Evolutionary conservation across 2,329 filamentous ascomycete species (phyloP).

Genomic region (Aspergillus quadricinctus): DNA sequence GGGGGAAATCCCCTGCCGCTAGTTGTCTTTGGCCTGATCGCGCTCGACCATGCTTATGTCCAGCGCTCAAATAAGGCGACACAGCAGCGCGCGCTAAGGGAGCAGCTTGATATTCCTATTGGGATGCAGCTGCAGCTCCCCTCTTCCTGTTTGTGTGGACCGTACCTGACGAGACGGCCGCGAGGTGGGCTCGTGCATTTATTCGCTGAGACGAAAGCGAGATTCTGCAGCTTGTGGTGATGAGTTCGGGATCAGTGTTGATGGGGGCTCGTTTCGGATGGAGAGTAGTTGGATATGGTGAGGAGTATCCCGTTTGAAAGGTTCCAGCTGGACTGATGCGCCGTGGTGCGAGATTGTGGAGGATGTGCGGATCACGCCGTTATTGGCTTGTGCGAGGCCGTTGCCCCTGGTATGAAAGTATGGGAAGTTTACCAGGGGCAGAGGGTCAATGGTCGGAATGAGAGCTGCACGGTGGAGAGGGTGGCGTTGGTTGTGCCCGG

Average conservation of each 20-base stretch:
- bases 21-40: conserved; percentile 48
- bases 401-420: conserved; percentile 45
- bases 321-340: conserved; percentile 47
- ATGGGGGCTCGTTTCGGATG: conserved; percentile 46
- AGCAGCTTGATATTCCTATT: conserved; percentile 40
- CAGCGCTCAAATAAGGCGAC: conserved; percentile 40
- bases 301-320: conserved; percentile 36
- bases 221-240: conserved; percentile 35
- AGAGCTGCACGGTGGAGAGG: conserved; percentile 46
- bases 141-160: conserved; percentile 34
- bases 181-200: conserved; percentile 72
- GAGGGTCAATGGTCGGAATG: conserved; percentile 48
- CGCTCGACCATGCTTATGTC: conserved; percentile 49
- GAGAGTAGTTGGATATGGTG: conserved; percentile 41
- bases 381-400: conserved; percentile 35
- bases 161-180: conserved; percentile 37
- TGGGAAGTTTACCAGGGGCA: conserved; percentile 45
- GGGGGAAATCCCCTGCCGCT: conserved; percentile 26
- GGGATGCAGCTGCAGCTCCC: conserved; percentile 32
- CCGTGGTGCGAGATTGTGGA: conserved; percentile 46
- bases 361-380: conserved; percentile 39
- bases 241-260: conserved; percentile 48
- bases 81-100: conserved; percentile 39
- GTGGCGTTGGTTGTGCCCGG: conserved; percentile 49
- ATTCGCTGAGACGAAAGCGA: conserved; percentile 68